Evolutionary conservation across 768 basidiomycete species (phyloP).

Genomic region (Lactifluus rugatus): DNA sequence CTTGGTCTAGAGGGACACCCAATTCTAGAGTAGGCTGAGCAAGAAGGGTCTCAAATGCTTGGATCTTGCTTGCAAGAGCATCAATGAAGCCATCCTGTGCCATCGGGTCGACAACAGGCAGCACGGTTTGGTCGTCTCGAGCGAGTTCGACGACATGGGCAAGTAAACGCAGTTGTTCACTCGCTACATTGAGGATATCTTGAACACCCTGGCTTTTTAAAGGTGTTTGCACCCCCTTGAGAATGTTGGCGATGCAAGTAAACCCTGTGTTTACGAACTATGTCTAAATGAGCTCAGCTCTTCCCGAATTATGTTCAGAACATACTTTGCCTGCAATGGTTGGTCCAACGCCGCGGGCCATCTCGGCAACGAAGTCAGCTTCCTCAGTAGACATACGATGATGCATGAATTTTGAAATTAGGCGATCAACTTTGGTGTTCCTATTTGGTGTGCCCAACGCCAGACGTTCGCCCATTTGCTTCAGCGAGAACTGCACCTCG

Average conservation of each 20-base stretch:
- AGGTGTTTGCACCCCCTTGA: slow-evolving; percentile 28
- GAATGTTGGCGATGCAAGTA: slow-evolving; percentile 48
- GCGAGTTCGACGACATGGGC: slow-evolving; percentile 61
- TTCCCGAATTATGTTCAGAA: background rate
- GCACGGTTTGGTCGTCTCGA: slow-evolving; percentile 34
- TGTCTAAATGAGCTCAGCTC: background rate
- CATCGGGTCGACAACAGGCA: slow-evolving; percentile 41
- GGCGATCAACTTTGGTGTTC: slow-evolving; percentile 52
- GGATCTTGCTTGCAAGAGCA: slow-evolving; percentile 39
- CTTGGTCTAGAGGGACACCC: slow-evolving; percentile 15
- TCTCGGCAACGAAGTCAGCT: slow-evolving; percentile 76
- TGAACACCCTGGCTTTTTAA: slow-evolving; percentile 23
- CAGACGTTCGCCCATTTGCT: slow-evolving; percentile 62
- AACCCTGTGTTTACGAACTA: slow-evolving; percentile 74
- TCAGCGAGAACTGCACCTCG: slow-evolving; percentile 64
- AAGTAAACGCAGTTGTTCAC: slow-evolving; percentile 59
- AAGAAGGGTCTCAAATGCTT: slow-evolving; percentile 26
- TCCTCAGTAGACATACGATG: slow-evolving; percentile 70
- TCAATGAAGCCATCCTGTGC: slow-evolving; percentile 51
- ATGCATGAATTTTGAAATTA: slow-evolving; percentile 59
- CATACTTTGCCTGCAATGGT: slow-evolving; percentile 59
- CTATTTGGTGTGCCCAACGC: slow-evolving; percentile 49
- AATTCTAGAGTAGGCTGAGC: slow-evolving; percentile 19
- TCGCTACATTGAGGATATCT: slow-evolving; percentile 34
- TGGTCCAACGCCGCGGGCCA: slow-evolving; percentile 59